phyloP scores from a whole-genome alignment of 257 asterid species.

The Petrea volubilis region DNA sequence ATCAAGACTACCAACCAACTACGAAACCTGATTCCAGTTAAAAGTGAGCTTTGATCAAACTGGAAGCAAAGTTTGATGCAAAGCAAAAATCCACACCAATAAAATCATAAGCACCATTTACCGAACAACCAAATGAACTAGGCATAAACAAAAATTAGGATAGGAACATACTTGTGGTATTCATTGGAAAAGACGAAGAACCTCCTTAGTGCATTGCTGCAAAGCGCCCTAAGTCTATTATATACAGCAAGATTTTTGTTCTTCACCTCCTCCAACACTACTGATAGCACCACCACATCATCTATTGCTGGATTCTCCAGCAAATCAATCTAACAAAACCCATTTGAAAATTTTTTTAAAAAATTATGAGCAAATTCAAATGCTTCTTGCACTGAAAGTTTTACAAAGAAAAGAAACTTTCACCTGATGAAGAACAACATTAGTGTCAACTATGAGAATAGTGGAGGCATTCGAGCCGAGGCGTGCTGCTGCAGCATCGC shows the following conservation, averaged over 20 bases:
- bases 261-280: slow-evolving; percentile 93
- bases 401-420: not conserved
- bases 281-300: slow-evolving; percentile 83
- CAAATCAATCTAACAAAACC: slow-evolving; percentile 72
- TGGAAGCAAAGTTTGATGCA: slow-evolving; percentile 9
- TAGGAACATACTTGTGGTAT: slow-evolving; percentile 72
- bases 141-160: slow-evolving; percentile 13
- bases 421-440: slow-evolving; percentile 93
- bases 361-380: not conserved
- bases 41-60: slow-evolving; percentile 1
- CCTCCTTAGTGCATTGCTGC: slow-evolving; percentile 66
- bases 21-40: not conserved
- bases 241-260: slow-evolving; percentile 75
- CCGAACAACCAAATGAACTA: slow-evolving; percentile 2
- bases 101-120: not conserved
- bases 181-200: slow-evolving; percentile 93
- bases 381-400: not conserved
- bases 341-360: not conserved
- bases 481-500: slow-evolving; percentile 58
- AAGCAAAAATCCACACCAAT: not conserved
- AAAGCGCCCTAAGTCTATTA: slow-evolving; percentile 83
- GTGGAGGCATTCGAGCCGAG: slow-evolving; percentile 52
- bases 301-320: slow-evolving; percentile 90
- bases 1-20: not conserved
- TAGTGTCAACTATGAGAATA: slow-evolving; percentile 73